Evolutionary conservation across 495 filamentous ascomycete genomes (phyloP).

Genomic region (Friedmanniomyces simplex): DNA sequence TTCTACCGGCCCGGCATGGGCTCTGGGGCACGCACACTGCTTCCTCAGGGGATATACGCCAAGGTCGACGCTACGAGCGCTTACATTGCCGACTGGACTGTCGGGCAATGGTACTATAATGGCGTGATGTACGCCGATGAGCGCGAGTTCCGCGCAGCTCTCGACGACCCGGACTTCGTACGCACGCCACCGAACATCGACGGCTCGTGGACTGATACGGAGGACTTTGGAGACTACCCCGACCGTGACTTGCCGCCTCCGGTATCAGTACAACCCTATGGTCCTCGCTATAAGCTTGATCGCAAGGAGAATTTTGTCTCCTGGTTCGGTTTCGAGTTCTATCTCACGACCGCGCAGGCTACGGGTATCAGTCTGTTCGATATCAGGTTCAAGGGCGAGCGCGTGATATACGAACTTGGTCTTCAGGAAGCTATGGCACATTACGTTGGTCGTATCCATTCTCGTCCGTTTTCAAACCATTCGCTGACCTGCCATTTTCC

Average conservation of each 20-base stretch:
- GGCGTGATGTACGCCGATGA: slow-evolving; percentile 38
- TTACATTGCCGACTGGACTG: slow-evolving; percentile 30
- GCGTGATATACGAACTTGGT: slow-evolving; percentile 46
- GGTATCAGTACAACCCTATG: slow-evolving; percentile 35
- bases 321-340: slow-evolving; percentile 42
- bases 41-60: slow-evolving; percentile 17
- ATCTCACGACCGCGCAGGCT: slow-evolving; percentile 36
- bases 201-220: slow-evolving; percentile 35
- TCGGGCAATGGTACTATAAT: slow-evolving; percentile 42
- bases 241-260: slow-evolving; percentile 35
- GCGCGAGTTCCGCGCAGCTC: slow-evolving; percentile 37
- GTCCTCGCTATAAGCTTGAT: slow-evolving; percentile 20
- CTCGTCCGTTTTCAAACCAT: too few relatives aligned
- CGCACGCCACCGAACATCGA: slow-evolving; percentile 35
- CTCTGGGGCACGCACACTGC: slow-evolving; percentile 11
- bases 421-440: slow-evolving; percentile 47
- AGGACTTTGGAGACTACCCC: slow-evolving; percentile 33
- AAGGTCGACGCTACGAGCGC: slow-evolving; percentile 17
- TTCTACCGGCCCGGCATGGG: slow-evolving; percentile 13
- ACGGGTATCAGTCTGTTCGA: slow-evolving; percentile 39
- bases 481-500: too few relatives aligned
- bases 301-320: slow-evolving; percentile 13
- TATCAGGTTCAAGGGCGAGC: slow-evolving; percentile 42
- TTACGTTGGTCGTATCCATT: slow-evolving; percentile 33
- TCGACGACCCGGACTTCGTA: slow-evolving; percentile 33